Percentiles rank a stretch among this genome's conserved stretches.
These are phyloP conservation scores for Dimargaris cristalligena DNA, from an alignment of 192 early-diverging fungal species.

Conservation along the genomic window DNA sequence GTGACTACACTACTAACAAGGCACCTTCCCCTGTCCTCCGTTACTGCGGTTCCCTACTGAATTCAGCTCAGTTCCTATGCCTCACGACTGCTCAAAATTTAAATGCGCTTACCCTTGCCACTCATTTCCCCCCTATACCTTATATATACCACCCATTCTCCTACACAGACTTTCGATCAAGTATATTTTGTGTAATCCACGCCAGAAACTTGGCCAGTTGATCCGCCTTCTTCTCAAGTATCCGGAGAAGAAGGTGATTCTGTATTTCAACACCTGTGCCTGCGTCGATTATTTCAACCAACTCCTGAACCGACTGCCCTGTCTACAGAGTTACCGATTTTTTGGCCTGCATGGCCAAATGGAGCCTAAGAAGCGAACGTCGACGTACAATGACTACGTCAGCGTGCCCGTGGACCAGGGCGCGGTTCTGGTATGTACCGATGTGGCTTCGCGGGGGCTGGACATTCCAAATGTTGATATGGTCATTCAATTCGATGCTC, in stretches of 20 bases:
- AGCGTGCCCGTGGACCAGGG: conserved; percentile 39
- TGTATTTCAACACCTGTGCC: conserved; percentile 93
- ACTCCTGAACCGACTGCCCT: conserved; percentile 24
- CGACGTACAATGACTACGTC: conserved; percentile 61
- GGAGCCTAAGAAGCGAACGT: conserved; percentile 70
- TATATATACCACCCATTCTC: background rate
- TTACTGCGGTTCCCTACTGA: too few relatives aligned
- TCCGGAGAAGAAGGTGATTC: conserved; percentile 63
- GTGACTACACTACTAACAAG: too few relatives aligned
- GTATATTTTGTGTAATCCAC: conserved; percentile 60
- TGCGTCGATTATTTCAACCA: conserved; percentile 90
- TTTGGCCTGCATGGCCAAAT: conserved; percentile 81
- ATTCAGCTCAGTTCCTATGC: too few relatives aligned
- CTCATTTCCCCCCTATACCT: too few relatives aligned
- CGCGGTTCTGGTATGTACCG: conserved; percentile 80
- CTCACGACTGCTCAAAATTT: too few relatives aligned
- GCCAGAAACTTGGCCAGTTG: conserved; percentile 67
- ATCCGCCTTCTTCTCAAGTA: conserved; percentile 40
- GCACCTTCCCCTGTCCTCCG: too few relatives aligned
- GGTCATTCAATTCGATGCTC: conserved; percentile 89
- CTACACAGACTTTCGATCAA: conserved; percentile 37
- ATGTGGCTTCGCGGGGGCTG: conserved; percentile 87
- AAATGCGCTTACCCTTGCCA: too few relatives aligned
- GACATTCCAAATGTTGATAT: conserved; percentile 93
- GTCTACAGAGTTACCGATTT: background rate